Conservation (phyloP, 2,329 filamentous ascomycete species). For the Dactylonectria estremocensis region DNA sequence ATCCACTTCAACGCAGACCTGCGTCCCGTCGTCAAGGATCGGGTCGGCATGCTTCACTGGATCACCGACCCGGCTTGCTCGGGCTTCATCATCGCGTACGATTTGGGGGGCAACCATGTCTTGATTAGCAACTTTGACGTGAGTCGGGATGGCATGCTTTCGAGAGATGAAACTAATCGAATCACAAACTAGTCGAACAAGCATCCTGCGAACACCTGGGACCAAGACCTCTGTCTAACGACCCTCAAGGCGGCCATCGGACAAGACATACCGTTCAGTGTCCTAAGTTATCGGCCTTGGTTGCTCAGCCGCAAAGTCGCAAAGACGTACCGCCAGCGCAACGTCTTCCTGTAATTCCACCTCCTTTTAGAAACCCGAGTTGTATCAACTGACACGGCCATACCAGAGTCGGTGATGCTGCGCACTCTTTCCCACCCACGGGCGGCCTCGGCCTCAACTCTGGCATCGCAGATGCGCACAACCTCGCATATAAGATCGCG, state of each 20-base stretch:
- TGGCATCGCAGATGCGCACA: constrained; percentile 52
- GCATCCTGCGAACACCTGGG: constrained; percentile 21
- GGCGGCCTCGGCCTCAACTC: constrained; percentile 53
- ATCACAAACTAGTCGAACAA: constrained; percentile 7
- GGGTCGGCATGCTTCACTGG: constrained; percentile 62
- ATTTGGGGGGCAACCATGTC: constrained; percentile 58
- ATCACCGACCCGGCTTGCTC: constrained; percentile 59
- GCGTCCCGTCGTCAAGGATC: constrained; percentile 53
- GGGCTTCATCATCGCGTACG: constrained; percentile 62
- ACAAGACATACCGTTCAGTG: constrained; percentile 52
- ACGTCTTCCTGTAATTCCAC: constrained; percentile 19
- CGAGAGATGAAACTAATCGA: neutral
- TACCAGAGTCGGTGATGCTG: constrained; percentile 47
- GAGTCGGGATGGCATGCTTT: neutral
- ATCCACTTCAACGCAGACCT: constrained; percentile 62
- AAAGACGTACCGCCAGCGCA: constrained; percentile 52
- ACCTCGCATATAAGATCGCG: constrained; percentile 56
- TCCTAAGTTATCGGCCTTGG: constrained; percentile 56
- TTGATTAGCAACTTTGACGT: constrained; percentile 61
- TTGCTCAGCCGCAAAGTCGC: constrained; percentile 58
- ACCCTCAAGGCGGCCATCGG: constrained; percentile 47
- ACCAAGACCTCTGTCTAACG: constrained; percentile 12
- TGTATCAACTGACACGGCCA: neutral
- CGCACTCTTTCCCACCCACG: constrained; percentile 53
- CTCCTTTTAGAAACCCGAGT: neutral